Base-by-base conservation (phyloP, 352 stramenopile species). In the Phytophthora sp. region DNA sequence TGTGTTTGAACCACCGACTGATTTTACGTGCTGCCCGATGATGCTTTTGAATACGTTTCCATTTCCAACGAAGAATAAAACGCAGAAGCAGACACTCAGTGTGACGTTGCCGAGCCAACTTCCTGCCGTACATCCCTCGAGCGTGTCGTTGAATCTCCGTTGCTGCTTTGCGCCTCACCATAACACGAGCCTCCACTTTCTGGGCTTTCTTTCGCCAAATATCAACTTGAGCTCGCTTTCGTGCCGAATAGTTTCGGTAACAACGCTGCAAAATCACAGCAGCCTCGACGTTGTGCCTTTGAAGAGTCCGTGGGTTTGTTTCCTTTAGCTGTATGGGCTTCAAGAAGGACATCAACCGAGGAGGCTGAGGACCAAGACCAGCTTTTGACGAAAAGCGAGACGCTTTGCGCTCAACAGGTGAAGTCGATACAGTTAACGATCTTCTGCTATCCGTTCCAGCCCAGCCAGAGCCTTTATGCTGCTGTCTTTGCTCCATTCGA, bases 41-140 rank as follows among this genome's bases (percentile, higher is more conserved):
- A 10, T 64, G 56, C 2, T 42, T 54, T 23, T 59, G 41, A 10
- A 60, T 37, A 8, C 59, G 54, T 35, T 44, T 54, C 75, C 74
- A 82, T 50, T 79, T 83, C 62, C 74, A 81, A 3, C 54, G 58
- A 8, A 65, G 44, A 12, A 85, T 54, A n/a, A 63, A 75, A 9
- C 34, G 44, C 18, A 42, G 13, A 15, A 88, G 34, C 28, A 69
- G 46, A 24, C 46, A 53, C 30, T 77, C 50, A 4, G 79, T 77
- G 12, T 64, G 69, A 21, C 62, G 41, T 3, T 31, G 17, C 20
- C 62, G 67, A 24, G 62, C 68, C 4, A 72, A 23, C 17, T 23
- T 28, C 13, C 79, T 51, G 8, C 64, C 69, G 5, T 59, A 35
- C 8, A 62, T 63, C 0, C 79, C 77, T 18, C 79, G 74, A 23